A percentile compares a stretch with the other conserved stretches of the same genome.
phyloP scores from a whole-genome alignment of 139 green algal species.

The Tetratostichococcus sp. region DNA sequence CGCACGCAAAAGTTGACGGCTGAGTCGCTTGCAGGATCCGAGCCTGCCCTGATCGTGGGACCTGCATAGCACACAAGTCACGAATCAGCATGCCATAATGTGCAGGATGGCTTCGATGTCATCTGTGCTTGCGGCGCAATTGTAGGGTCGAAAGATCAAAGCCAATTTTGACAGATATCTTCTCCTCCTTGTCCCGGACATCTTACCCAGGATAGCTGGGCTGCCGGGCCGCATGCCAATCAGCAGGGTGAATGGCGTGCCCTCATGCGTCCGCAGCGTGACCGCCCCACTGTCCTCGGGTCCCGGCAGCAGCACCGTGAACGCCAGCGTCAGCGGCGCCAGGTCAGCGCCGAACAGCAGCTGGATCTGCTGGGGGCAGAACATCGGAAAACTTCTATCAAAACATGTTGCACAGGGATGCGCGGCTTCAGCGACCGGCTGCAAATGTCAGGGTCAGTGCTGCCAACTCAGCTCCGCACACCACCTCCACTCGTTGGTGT shows the following conservation, averaged over 20 bases:
- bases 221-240: constrained; percentile 3
- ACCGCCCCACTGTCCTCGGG: neutral
- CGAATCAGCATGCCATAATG: constrained; percentile 13
- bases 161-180: too few species aligned
- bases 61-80: too few species aligned
- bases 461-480: too few species aligned
- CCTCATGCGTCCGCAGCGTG: neutral
- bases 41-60: constrained; percentile 1
- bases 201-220: neutral
- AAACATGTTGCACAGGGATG: too few species aligned
- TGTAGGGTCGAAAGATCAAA: neutral
- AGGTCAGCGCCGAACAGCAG: constrained; percentile 11
- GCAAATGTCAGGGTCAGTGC: too few species aligned
- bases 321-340: constrained; percentile 25
- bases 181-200: neutral
- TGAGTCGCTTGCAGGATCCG: constrained; percentile 8
- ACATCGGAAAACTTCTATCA: too few species aligned
- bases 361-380: too few species aligned
- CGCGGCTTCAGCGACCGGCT: too few species aligned
- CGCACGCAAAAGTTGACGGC: constrained; percentile 62
- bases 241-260: constrained; percentile 5
- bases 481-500: too few species aligned
- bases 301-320: constrained; percentile 3
- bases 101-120: constrained; percentile 30
- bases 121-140: too few species aligned